Percentiles rank a stretch among this genome's conserved stretches.
phyloP scores from a whole-genome alignment of 192 early-diverging fungal genomes.

The Coemansia sp. region DNA sequence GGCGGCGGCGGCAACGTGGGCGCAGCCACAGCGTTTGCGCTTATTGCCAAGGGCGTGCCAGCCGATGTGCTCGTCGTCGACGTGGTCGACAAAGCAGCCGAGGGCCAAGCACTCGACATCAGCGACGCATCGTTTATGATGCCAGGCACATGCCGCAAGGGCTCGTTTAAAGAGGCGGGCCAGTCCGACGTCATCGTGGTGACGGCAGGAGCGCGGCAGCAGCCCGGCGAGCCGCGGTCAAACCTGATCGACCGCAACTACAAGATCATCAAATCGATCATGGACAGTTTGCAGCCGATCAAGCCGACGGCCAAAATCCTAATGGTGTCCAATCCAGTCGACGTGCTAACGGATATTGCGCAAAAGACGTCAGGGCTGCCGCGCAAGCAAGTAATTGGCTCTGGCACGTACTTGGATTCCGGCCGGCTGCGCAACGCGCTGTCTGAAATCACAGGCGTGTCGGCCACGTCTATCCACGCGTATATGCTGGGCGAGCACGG shows the following conservation, averaged over 20 bases:
- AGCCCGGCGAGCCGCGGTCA: conserved; percentile 70
- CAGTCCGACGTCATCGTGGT: conserved; percentile 82
- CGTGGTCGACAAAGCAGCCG: conserved; percentile 62
- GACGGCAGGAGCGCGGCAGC: conserved; percentile 83
- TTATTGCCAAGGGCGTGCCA: conserved; percentile 65
- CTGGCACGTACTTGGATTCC: conserved; percentile 82
- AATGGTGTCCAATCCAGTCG: conserved; percentile 82
- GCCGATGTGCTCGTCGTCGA: conserved; percentile 76
- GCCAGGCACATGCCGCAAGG: conserved; percentile 62
- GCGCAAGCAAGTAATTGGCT: conserved; percentile 75
- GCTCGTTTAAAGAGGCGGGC: conserved; percentile 67
- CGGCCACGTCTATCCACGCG: conserved; percentile 72
- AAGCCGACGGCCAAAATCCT: conserved; percentile 70
- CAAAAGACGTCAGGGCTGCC: conserved; percentile 80
- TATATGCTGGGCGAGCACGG: conserved; percentile 87
- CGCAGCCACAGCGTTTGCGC: conserved; percentile 69
- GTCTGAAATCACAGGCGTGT: conserved; percentile 58
- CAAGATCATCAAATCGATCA: conserved; percentile 69
- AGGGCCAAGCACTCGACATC: conserved; percentile 82
- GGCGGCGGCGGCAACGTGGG: conserved; percentile 77
- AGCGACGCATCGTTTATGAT: conserved; percentile 74
- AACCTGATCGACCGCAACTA: conserved; percentile 79
- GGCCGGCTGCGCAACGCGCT: conserved; percentile 66
- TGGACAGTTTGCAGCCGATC: conserved; percentile 74
- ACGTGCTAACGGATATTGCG: conserved; percentile 80